These are phyloP conservation scores for Ustilago hordei DNA, from an alignment of 1,284 basidiomycete species.

Conservation along the genomic window DNA sequence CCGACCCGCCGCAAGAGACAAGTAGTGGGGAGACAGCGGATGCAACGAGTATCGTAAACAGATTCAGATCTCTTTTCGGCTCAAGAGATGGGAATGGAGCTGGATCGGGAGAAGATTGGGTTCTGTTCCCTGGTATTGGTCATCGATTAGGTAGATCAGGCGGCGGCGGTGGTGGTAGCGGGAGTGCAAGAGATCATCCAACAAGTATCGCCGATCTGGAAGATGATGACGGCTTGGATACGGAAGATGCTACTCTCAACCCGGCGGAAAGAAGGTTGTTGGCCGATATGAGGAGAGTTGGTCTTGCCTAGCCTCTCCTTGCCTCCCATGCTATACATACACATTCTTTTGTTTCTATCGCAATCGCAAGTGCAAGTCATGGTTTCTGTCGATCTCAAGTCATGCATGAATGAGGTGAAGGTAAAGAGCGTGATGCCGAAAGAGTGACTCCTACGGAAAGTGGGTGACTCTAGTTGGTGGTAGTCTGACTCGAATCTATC, in stretches of 20 bases:
- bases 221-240: slow-evolving; percentile 40
- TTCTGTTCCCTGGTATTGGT: slow-evolving; percentile 59
- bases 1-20: slow-evolving; percentile 5
- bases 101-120: slow-evolving; percentile 58
- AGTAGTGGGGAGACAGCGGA: background rate
- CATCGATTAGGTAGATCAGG: slow-evolving; percentile 20
- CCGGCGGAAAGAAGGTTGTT: slow-evolving; percentile 51
- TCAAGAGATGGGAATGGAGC: slow-evolving; percentile 9
- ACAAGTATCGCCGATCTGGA: slow-evolving; percentile 46
- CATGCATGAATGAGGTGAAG: background rate
- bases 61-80: slow-evolving; percentile 35
- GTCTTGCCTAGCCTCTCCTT: slow-evolving; percentile 18
- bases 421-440: background rate
- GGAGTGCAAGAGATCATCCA: slow-evolving; percentile 30
- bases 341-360: slow-evolving; percentile 9
- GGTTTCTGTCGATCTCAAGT: background rate
- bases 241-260: slow-evolving; percentile 36
- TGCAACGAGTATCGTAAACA: slow-evolving; percentile 44
- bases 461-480: background rate
- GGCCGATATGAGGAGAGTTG: slow-evolving; percentile 45
- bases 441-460: slow-evolving; percentile 15
- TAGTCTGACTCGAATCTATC: slow-evolving; percentile 10
- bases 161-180: background rate
- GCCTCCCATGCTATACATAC: background rate
- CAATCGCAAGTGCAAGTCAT: background rate